phyloP scores from a whole-genome alignment of 805 yeast genomes.

The Kuraishia piskuri region DNA sequence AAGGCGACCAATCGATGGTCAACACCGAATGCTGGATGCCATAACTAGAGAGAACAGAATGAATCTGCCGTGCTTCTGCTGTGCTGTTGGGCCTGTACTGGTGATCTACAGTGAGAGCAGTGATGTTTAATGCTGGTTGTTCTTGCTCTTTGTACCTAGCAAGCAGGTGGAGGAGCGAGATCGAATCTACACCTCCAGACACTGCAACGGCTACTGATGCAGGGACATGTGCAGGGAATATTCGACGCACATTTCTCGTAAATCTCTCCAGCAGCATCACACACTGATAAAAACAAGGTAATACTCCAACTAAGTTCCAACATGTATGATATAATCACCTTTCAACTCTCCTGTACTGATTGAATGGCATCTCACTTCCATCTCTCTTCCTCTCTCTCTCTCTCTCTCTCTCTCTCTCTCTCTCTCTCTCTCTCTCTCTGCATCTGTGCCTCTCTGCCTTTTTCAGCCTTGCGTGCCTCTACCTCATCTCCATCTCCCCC shows the following conservation, averaged over 20 bases:
- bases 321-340: background rate
- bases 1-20: slow-evolving; percentile 11
- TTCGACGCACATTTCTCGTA: background rate
- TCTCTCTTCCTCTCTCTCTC: too few species aligned
- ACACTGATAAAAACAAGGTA: background rate
- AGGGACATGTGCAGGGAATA: background rate
- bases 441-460: too few species aligned
- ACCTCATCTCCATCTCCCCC: background rate
- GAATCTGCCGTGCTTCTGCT: slow-evolving; percentile 38
- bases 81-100: slow-evolving; percentile 38
- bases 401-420: too few species aligned
- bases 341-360: background rate
- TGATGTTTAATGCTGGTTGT: slow-evolving; percentile 22
- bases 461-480: background rate
- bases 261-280: background rate
- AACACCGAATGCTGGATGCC: slow-evolving; percentile 18
- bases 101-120: slow-evolving; percentile 65
- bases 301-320: too few species aligned
- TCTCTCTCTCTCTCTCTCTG: too few species aligned
- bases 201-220: slow-evolving; percentile 42
- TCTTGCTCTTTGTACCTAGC: slow-evolving; percentile 22
- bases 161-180: slow-evolving; percentile 52
- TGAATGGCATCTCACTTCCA: background rate
- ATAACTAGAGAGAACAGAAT: slow-evolving; percentile 10
- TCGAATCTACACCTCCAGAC: slow-evolving; percentile 80